Evolutionary conservation across 805 yeast genomes (phyloP).

Genomic region (Candida morakotiae): DNA sequence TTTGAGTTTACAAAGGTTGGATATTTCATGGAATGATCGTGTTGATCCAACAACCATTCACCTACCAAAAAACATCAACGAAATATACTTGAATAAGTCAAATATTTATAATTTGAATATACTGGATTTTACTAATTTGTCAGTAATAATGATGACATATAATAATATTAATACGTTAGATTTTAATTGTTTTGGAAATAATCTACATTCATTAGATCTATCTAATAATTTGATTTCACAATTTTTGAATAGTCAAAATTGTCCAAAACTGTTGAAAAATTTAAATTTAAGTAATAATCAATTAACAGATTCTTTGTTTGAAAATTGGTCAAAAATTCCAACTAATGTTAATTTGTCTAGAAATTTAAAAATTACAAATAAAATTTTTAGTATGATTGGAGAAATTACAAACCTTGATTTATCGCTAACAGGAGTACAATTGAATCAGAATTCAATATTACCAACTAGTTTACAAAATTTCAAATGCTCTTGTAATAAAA

Average conservation of each 20-base stretch:
- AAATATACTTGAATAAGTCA: slow-evolving; percentile 30
- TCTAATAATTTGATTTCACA: slow-evolving; percentile 17
- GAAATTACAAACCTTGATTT: not conserved
- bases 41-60: slow-evolving; percentile 20
- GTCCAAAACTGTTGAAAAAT: slow-evolving; percentile 6
- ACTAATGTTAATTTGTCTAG: slow-evolving; percentile 9
- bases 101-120: slow-evolving; percentile 13
- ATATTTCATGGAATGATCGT: slow-evolving; percentile 31
- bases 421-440: not conserved
- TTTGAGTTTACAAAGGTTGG: slow-evolving; percentile 20
- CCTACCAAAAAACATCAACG: slow-evolving; percentile 18
- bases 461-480: slow-evolving; percentile 1
- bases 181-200: slow-evolving; percentile 20
- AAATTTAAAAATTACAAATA: slow-evolving; percentile 2
- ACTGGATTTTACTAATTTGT: not conserved
- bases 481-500: not conserved
- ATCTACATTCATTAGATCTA: slow-evolving; percentile 20
- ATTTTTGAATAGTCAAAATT: slow-evolving; percentile 1
- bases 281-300: slow-evolving; percentile 7
- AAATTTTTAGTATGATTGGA: not conserved
- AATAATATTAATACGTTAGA: slow-evolving; percentile 21
- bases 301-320: slow-evolving; percentile 1
- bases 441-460: not conserved
- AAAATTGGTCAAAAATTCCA: slow-evolving; percentile 10
- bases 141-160: slow-evolving; percentile 24